Base-by-base conservation (phyloP, 345 rosid genomes). In the Salix koriyanagi region DNA sequence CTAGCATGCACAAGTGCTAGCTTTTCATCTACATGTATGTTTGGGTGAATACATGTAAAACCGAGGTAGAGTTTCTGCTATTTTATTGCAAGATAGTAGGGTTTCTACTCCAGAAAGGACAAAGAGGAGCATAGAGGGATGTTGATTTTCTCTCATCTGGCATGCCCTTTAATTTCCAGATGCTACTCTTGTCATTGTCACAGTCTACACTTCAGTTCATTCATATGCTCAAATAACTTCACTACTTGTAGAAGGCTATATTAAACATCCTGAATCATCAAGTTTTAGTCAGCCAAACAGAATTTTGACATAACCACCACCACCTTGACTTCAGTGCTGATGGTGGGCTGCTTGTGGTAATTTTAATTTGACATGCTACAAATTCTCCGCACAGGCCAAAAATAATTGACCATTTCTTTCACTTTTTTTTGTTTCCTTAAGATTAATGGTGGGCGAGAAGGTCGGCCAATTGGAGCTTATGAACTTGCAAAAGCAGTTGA, bases 381-480 rank as follows among this genome's bases (percentile, higher is more conserved):
- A 37, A 23, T 50, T 48, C 61, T 12, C 52, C 18, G 19, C 6
- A 46, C 28, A 56, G 62, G 23, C 14, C 28, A n/a, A 56, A 21
- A 9, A 2, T 9, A 56, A 56, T 9, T n/a, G 26, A n/a, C 25
- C 26, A 30, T 3, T 7, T 42, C 14, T 56, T 69, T 36, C 28
- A 16, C 0, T 69, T n/a, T 25, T 84, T 36, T 36, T 50, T 28
- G 64, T 48, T 48, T 42, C 11, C 16, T 72, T 65, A 77, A 96
- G 99, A 97, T 94, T 73, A 90, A 83, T 74, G 99, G 99, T 26
- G 99, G 98, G 46, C 90, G 98, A 85, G 98, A 96, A 84, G 97
- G 94, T 75, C 89, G 99, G 74, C 97, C 94, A 61, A 90, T 94
- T 75, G 97, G 98, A 84, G 99, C 99, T 44, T 92, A 88, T 78